Evolutionary conservation across 1,284 basidiomycete species (phyloP).

Genomic region (Heterobasidion parviporum): DNA sequence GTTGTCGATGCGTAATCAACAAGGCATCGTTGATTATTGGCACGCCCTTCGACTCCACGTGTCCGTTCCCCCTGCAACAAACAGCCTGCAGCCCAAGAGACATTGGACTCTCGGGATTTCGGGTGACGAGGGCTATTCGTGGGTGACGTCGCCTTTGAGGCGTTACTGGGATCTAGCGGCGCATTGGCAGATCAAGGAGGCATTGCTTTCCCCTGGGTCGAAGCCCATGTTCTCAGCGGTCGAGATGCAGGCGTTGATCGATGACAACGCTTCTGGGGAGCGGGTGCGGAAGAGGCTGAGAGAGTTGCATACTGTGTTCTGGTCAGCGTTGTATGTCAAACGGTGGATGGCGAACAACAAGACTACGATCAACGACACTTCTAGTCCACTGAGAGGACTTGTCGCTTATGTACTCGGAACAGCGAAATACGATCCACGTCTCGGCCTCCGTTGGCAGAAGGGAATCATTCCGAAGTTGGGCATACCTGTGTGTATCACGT

Average conservation of each 20-base stretch:
- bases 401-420: neutral
- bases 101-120: slow-evolving; percentile 73
- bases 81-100: slow-evolving; percentile 43
- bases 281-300: slow-evolving; percentile 22
- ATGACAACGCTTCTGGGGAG: slow-evolving; percentile 18
- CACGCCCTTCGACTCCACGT: slow-evolving; percentile 24
- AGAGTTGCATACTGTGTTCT: slow-evolving; percentile 21
- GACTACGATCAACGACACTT: neutral
- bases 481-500: neutral
- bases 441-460: neutral
- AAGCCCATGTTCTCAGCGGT: slow-evolving; percentile 28
- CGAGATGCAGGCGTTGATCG: slow-evolving; percentile 24
- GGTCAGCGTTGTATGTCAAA: slow-evolving; percentile 24
- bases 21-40: slow-evolving; percentile 33
- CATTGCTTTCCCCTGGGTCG: slow-evolving; percentile 37
- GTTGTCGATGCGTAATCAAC: slow-evolving; percentile 27
- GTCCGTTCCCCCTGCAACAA: slow-evolving; percentile 29
- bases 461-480: neutral
- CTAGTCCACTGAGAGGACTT: neutral
- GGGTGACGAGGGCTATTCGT: slow-evolving; percentile 67
- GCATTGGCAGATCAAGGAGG: slow-evolving; percentile 94
- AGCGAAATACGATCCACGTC: neutral
- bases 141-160: slow-evolving; percentile 86
- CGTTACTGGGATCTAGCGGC: slow-evolving; percentile 78
- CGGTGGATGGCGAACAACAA: slow-evolving; percentile 20